phyloP scores from a whole-genome alignment of 116 monocot genomes.

The Iris pallida region DNA sequence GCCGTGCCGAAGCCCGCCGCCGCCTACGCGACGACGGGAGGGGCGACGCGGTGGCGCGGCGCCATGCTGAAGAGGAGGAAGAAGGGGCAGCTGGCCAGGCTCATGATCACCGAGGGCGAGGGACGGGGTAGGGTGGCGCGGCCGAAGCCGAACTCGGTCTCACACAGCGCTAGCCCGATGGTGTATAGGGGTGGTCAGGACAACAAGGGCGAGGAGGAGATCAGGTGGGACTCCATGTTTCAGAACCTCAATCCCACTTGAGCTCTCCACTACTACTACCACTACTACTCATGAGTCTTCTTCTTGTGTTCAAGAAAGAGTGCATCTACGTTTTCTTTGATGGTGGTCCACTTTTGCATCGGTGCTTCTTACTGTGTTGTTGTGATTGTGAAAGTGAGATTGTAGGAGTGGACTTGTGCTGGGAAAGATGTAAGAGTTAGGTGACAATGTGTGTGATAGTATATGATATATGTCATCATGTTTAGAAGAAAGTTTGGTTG shows the following conservation, averaged over 20 bases:
- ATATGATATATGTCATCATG: too few species aligned
- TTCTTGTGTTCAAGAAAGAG: too few species aligned
- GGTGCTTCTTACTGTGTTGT: too few species aligned
- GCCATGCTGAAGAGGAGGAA: slow-evolving; percentile 27
- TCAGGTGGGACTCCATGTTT: slow-evolving; percentile 91
- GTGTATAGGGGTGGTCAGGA: background rate
- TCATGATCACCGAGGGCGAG: slow-evolving; percentile 45
- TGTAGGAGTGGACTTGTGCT: too few species aligned
- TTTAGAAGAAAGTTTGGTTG: too few species aligned
- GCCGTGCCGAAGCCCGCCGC: slow-evolving; percentile 18
- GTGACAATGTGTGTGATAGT: too few species aligned
- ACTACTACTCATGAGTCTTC: too few species aligned
- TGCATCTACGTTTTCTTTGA: too few species aligned
- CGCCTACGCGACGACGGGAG: background rate
- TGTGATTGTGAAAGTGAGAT: too few species aligned
- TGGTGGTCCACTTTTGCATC: too few species aligned
- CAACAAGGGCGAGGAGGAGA: slow-evolving; percentile 15
- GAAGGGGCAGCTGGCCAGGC: slow-evolving; percentile 19
- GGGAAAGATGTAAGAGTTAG: too few species aligned
- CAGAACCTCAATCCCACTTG: slow-evolving; percentile 79
- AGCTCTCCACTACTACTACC: background rate
- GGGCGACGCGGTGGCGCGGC: slow-evolving; percentile 9
- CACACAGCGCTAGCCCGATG: slow-evolving; percentile 8
- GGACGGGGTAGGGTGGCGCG: background rate
- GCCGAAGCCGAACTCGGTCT: background rate